Evolutionary conservation across 495 filamentous ascomycete genomes (phyloP), one percentile per base, ranked within the genome.

Genomic region (Talaromyces liani): DNA sequence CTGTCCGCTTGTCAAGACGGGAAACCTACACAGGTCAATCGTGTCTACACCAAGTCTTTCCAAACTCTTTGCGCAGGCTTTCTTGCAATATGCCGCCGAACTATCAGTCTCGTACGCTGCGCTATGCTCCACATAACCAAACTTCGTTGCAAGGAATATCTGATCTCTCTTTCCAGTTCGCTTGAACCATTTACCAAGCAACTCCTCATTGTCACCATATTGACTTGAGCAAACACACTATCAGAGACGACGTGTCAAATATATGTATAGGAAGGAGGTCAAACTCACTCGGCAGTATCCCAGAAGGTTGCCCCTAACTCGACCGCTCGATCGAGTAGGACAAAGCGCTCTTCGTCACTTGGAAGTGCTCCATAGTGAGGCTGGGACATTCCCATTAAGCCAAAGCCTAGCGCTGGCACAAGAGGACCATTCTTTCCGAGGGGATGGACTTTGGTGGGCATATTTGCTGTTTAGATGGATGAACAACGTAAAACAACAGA

Each of bases 131-230:
- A 65, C 29, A 53, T 66, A 71, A 14, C 74, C 81, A 66, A 85
- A 83, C 61, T 86, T 86, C 8, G 78, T 82, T 1, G 82, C 78
- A 9, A 86, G 68, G 71, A 87, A 85, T 61, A 87, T 82, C 0
- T 84, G 72, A 16, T 77, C 63, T 0, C 83, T 71, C 64, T 84
- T 84, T 20, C 77, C 82, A 0, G 82, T 78, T 8, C 70, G 71
- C 9, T 73, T 70, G 66, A 87, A 82, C 85, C 84, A 86, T 65
- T 80, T 79, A 2, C 79, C 81, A 24, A 86, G 56, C 0, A 87
- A 66, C 3, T 82, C 83, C 67, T 87, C 84, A 51, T 67, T 76
- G 65, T 85, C 82, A 9, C 58, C 34, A 18, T 61, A 61, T 33
- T 34, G 27, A 14, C 56, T 58, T 78, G n/a, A 14, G 14, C 4